phyloP scores from a whole-genome alignment of 1,284 basidiomycete species.

The Fistulina hepatica region DNA sequence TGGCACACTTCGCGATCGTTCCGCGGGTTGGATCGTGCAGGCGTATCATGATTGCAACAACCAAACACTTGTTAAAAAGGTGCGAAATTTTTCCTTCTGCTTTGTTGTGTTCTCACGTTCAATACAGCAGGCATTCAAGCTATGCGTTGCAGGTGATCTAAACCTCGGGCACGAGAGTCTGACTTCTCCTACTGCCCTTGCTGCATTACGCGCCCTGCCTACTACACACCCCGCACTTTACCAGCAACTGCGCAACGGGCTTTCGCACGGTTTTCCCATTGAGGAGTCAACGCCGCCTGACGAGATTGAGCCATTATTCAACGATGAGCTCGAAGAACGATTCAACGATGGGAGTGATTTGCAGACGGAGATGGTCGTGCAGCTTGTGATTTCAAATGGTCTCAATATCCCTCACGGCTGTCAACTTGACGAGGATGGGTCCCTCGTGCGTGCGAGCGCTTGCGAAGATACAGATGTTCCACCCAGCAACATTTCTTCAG shows the following conservation, averaged over 20 bases:
- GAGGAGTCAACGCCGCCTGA: neutral
- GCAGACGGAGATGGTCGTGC: neutral
- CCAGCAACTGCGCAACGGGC: too few relatives aligned
- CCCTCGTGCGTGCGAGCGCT: neutral
- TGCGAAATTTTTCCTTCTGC: too few relatives aligned
- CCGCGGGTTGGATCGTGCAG: conserved; percentile 9
- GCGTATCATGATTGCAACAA: conserved; percentile 9
- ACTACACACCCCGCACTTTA: neutral
- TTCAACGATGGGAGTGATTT: neutral
- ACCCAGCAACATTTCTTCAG: too few relatives aligned
- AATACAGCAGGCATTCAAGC: conserved; percentile 6
- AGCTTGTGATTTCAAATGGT: neutral
- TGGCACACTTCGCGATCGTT: conserved; percentile 4
- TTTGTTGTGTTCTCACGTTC: too few relatives aligned
- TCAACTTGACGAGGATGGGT: neutral
- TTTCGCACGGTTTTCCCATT: too few relatives aligned
- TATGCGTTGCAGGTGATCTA: conserved; percentile 3
- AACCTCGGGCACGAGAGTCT: conserved; percentile 2
- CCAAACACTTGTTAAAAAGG: too few relatives aligned
- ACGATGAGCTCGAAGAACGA: neutral
- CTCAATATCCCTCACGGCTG: neutral
- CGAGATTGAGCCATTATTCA: neutral
- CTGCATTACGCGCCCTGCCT: neutral
- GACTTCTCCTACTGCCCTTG: neutral
- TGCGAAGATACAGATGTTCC: neutral